phyloP scores from a whole-genome alignment of 2,329 filamentous ascomycete species.

The Cryoendolithus antarcticus region DNA sequence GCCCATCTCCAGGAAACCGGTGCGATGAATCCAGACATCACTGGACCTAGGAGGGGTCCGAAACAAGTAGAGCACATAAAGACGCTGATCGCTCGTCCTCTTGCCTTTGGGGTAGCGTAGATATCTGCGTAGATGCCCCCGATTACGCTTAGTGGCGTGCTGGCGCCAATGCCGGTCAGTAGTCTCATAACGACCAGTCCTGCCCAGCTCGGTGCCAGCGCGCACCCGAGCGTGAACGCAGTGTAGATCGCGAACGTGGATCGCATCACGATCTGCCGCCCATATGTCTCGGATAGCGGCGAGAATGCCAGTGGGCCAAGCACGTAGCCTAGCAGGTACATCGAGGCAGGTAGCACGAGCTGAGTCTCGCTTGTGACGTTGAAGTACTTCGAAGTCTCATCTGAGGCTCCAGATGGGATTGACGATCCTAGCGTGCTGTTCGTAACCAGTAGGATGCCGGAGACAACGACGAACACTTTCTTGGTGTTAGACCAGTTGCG shows the following conservation, averaged over 20 bases:
- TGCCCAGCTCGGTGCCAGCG: slow-evolving; percentile 32
- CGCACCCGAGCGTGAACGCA: slow-evolving; percentile 33
- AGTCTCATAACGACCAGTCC: slow-evolving; percentile 33
- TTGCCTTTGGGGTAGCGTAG: slow-evolving; percentile 42
- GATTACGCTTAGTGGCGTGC: slow-evolving; percentile 46
- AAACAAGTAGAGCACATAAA: slow-evolving; percentile 56
- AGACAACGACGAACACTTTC: slow-evolving; percentile 43
- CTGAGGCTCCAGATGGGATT: slow-evolving; percentile 47
- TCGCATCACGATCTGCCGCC: slow-evolving; percentile 36
- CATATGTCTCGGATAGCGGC: slow-evolving; percentile 33
- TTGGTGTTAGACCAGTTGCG: slow-evolving; percentile 26
- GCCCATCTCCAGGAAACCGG: slow-evolving; percentile 56
- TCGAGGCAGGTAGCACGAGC: slow-evolving; percentile 36
- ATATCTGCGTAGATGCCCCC: slow-evolving; percentile 54
- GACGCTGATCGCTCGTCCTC: slow-evolving; percentile 49
- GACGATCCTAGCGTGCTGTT: slow-evolving; percentile 57
- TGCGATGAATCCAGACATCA: slow-evolving; percentile 51
- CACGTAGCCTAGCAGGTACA: slow-evolving; percentile 38
- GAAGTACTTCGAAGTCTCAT: slow-evolving; percentile 47
- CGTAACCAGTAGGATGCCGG: slow-evolving; percentile 47
- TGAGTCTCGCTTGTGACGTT: slow-evolving; percentile 35
- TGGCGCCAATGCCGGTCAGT: slow-evolving; percentile 31
- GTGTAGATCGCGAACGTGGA: slow-evolving; percentile 37
- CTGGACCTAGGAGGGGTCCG: slow-evolving; percentile 54
- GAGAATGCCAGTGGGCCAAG: slow-evolving; percentile 32